Percentiles rank a stretch among this genome's conserved stretches.
Conservation (phyloP, 495 filamentous ascomycete species). For the Penicillium riverlandense region DNA sequence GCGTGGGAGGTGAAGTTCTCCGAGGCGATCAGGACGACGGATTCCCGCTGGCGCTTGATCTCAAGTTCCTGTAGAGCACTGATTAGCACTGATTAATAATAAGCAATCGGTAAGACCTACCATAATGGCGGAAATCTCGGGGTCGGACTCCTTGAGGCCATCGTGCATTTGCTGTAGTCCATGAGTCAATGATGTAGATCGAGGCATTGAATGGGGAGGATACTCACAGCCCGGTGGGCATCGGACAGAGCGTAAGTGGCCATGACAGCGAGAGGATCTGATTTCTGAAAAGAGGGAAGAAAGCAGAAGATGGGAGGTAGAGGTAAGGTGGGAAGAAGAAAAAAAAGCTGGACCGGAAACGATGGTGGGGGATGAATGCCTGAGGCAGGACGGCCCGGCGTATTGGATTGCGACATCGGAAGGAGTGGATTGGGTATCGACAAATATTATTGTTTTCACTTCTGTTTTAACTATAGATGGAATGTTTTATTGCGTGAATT, state of each 20-base stretch:
- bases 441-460: too few species aligned
- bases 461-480: too few species aligned
- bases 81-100: too few species aligned
- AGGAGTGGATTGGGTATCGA: conserved; percentile 4
- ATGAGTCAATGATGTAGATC: conserved; percentile 43
- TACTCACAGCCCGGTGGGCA: conserved; percentile 78
- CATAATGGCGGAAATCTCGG: conserved; percentile 92
- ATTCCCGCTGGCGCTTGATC: conserved; percentile 95
- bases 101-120: conserved; percentile 37
- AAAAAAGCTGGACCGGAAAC: conserved; percentile 10
- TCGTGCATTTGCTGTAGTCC: conserved; percentile 76
- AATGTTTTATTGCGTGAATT: too few species aligned
- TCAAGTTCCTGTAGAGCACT: conserved; percentile 62
- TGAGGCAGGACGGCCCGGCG: conserved; percentile 9
- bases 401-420: conserved; percentile 20
- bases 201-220: conserved; percentile 1
- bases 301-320: conserved; percentile 3
- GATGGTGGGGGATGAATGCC: conserved; percentile 19
- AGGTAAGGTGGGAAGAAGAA: conserved; percentile 5
- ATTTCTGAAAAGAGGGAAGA: conserved; percentile 8
- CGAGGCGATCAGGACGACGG: conserved; percentile 96
- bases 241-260: conserved; percentile 80
- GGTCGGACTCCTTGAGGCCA: conserved; percentile 74
- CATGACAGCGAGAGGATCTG: conserved; percentile 19
- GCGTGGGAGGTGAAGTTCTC: conserved; percentile 99